Evolutionary conservation across 2,329 filamentous ascomycete species (phyloP).

Genomic region (Cladorrhinum sp.): DNA sequence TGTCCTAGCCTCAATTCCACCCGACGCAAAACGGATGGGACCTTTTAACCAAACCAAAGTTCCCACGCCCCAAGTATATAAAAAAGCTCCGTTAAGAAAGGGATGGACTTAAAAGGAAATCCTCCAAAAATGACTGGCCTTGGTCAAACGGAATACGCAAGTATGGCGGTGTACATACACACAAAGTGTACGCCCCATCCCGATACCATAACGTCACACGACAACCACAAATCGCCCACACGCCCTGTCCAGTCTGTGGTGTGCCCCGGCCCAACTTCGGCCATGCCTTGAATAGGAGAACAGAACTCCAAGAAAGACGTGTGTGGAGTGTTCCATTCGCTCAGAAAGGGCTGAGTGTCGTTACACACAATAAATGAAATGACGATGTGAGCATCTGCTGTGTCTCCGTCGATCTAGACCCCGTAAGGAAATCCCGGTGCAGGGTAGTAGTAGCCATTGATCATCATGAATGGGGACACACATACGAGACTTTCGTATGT

Average conservation of each 20-base stretch:
- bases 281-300: not conserved
- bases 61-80: not conserved
- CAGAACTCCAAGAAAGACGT: not conserved
- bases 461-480: not conserved
- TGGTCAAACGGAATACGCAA: not conserved
- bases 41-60: not conserved
- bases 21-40: not conserved
- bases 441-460: not conserved
- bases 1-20: not conserved
- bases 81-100: not conserved
- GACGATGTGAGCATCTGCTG: not conserved
- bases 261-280: not conserved
- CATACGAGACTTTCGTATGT: not conserved
- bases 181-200: no score
- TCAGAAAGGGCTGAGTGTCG: not conserved
- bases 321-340: not conserved
- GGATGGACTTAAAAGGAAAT: not conserved
- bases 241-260: not conserved
- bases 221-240: not conserved
- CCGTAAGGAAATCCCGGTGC: not conserved
- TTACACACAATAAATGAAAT: not conserved
- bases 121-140: not conserved
- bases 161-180: not conserved
- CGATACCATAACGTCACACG: not conserved
- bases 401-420: not conserved